Conservation (phyloP, 805 yeast species). For the Diddensiella santjacobensis region DNA sequence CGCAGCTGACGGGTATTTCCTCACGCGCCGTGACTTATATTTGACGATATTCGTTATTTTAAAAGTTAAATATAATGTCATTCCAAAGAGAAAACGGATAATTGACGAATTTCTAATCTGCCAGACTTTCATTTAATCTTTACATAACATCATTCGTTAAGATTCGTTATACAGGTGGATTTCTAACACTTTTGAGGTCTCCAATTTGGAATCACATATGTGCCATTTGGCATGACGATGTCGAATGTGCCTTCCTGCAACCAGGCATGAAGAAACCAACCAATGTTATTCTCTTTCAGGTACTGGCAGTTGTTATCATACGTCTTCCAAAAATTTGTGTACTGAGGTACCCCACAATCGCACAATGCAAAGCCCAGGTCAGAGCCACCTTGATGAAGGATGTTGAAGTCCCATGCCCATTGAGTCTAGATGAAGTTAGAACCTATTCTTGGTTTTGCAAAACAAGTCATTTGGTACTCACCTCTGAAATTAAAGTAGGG, state of each 20-base stretch:
- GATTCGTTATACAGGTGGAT: too few species aligned
- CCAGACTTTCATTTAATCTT: too few species aligned
- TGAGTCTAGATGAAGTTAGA: constrained; percentile 2
- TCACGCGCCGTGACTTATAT: too few species aligned
- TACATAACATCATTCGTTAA: too few species aligned
- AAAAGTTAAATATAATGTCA: too few species aligned
- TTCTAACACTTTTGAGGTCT: constrained; percentile 3
- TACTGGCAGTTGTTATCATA: constrained; percentile 6
- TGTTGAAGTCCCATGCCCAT: constrained; percentile 10
- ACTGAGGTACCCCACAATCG: constrained; percentile 6
- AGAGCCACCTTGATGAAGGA: constrained; percentile 8
- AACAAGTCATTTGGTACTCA: neutral
- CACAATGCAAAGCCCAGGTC: constrained; percentile 2
- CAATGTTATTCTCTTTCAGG: constrained; percentile 5
- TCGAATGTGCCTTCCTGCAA: constrained; percentile 6
- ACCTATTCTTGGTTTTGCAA: too few species aligned
- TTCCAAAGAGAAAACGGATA: too few species aligned
- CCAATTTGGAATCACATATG: constrained; percentile 7
- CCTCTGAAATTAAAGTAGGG: constrained; percentile 6
- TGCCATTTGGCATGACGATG: constrained; percentile 7
- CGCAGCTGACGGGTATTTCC: too few species aligned
- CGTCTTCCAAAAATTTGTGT: constrained; percentile 6
- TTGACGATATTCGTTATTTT: too few species aligned
- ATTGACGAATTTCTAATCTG: too few species aligned
- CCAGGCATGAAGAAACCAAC: constrained; percentile 10